A percentile compares a stretch with the other conserved stretches of the same genome.
phyloP scores from a whole-genome alignment of 2,329 filamentous ascomycete genomes.

The Orbilia oligospora region DNA sequence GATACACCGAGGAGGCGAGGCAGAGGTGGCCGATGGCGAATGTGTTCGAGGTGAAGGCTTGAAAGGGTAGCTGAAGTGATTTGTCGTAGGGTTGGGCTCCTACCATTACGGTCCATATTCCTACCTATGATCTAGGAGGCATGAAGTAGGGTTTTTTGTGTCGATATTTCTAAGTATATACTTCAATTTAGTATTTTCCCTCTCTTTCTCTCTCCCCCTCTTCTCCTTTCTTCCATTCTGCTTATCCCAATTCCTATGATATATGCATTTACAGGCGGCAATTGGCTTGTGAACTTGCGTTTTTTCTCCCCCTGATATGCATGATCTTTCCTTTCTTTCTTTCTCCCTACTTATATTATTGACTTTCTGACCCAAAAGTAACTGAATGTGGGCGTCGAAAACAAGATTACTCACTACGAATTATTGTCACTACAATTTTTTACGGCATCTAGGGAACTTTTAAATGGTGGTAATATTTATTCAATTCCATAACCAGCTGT shows the following conservation, averaged over 20 bases:
- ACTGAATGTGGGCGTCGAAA: background rate
- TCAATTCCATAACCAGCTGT: constrained; percentile 8
- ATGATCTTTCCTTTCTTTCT: background rate
- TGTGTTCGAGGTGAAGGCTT: constrained; percentile 67
- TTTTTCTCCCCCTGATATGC: background rate
- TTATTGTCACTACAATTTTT: background rate
- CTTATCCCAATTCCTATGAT: background rate
- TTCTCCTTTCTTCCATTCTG: background rate
- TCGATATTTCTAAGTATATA: constrained; percentile 48
- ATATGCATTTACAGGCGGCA: constrained; percentile 2
- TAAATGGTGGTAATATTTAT: constrained; percentile 3
- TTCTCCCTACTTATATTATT: background rate
- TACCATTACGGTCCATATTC: background rate
- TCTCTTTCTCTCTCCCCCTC: background rate
- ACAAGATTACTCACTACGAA: background rate
- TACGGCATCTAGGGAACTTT: background rate
- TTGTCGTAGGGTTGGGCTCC: background rate
- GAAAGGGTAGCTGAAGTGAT: background rate
- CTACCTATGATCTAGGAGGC: too few relatives aligned
- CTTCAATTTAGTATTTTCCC: constrained; percentile 8
- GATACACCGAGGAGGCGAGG: constrained; percentile 68
- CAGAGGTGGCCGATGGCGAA: constrained; percentile 70
- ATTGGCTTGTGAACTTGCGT: constrained; percentile 8
- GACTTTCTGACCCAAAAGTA: constrained; percentile 1
- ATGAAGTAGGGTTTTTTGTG: background rate